phyloP scores from a whole-genome alignment of 2,329 filamentous ascomycete genomes.

The Akanthomyces muscarius region DNA sequence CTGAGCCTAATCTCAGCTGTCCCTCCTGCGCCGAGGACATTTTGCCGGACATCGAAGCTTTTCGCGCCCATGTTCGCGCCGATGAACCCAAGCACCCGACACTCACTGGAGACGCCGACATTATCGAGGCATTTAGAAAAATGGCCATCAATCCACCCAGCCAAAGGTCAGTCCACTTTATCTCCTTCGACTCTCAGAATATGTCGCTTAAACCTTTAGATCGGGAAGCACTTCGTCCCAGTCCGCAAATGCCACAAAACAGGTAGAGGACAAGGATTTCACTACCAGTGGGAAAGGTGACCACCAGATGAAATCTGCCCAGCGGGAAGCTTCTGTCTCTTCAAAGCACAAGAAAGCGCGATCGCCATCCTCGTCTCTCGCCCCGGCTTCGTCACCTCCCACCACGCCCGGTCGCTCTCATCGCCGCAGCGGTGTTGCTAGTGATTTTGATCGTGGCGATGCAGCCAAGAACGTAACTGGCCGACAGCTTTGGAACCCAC shows the following conservation, averaged over 20 bases:
- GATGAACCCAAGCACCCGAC: conserved; percentile 21
- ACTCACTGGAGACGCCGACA: conserved; percentile 24
- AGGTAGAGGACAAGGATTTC: not conserved
- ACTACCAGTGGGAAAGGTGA: not conserved
- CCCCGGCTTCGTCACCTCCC: conserved; percentile 22
- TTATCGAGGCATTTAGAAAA: conserved; percentile 25
- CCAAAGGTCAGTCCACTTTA: conserved; percentile 19
- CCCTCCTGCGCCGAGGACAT: conserved; percentile 26
- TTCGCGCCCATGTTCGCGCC: conserved; percentile 25
- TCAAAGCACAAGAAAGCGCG: conserved; percentile 25
- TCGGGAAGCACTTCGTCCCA: not conserved
- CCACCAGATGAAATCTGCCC: conserved; percentile 18
- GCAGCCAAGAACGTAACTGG: conserved; percentile 22
- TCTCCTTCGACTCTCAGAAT: not conserved
- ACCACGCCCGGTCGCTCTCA: conserved; percentile 15
- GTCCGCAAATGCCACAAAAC: not conserved
- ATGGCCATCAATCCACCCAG: conserved; percentile 19
- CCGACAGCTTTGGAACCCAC: conserved; percentile 28
- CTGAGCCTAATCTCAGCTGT: conserved; percentile 21
- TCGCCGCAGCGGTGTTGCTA: not conserved
- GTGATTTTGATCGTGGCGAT: conserved; percentile 25
- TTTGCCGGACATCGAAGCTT: conserved; percentile 24
- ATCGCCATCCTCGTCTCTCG: conserved; percentile 26
- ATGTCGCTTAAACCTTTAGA: not conserved
- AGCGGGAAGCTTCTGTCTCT: conserved; percentile 12